Percentiles rank a stretch among this genome's conserved stretches.
These are phyloP conservation scores for Magnaporthiopsis poae DNA, from an alignment of 2,329 filamentous ascomycete species.

Conservation along the genomic window DNA sequence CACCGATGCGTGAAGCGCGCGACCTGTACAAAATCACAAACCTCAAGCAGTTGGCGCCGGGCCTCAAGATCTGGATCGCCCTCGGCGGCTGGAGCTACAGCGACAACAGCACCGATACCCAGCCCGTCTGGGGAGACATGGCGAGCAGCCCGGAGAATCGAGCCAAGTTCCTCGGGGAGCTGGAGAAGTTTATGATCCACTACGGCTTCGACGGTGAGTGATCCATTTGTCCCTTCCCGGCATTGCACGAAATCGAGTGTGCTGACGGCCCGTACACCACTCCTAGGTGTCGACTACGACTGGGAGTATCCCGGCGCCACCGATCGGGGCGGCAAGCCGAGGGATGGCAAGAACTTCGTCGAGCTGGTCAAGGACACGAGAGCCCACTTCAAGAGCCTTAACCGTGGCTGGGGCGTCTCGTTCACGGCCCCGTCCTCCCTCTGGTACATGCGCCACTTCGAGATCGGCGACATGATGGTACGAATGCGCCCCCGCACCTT, in stretches of 20 bases:
- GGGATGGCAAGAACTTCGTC: slow-evolving; percentile 14
- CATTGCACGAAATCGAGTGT: too few species aligned
- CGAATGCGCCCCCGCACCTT: neutral
- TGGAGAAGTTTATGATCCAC: slow-evolving; percentile 13
- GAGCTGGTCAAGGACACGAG: slow-evolving; percentile 33
- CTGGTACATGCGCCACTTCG: slow-evolving; percentile 17
- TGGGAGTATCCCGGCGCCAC: slow-evolving; percentile 18
- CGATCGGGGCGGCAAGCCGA: slow-evolving; percentile 14
- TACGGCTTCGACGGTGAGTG: slow-evolving; percentile 16
- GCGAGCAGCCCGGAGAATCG: slow-evolving; percentile 9
- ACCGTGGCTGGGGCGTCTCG: slow-evolving; percentile 8
- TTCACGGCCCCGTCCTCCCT: slow-evolving; percentile 12
- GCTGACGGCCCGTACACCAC: too few species aligned
- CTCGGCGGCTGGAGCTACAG: slow-evolving; percentile 33
- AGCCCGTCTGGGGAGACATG: slow-evolving; percentile 5
- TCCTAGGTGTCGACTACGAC: slow-evolving; percentile 13
- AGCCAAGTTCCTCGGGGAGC: slow-evolving; percentile 12
- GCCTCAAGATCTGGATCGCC: slow-evolving; percentile 24
- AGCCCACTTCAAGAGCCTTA: slow-evolving; percentile 1
- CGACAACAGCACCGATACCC: slow-evolving; percentile 17
- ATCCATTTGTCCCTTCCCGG: too few species aligned
- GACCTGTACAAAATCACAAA: slow-evolving; percentile 17
- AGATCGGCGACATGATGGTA: slow-evolving; percentile 10
- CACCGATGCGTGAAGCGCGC: slow-evolving; percentile 18
- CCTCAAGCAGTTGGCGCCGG: slow-evolving; percentile 19